Conservation (phyloP, 2,329 filamentous ascomycete genomes). For the Lecanoromycetidae sp. region DNA sequence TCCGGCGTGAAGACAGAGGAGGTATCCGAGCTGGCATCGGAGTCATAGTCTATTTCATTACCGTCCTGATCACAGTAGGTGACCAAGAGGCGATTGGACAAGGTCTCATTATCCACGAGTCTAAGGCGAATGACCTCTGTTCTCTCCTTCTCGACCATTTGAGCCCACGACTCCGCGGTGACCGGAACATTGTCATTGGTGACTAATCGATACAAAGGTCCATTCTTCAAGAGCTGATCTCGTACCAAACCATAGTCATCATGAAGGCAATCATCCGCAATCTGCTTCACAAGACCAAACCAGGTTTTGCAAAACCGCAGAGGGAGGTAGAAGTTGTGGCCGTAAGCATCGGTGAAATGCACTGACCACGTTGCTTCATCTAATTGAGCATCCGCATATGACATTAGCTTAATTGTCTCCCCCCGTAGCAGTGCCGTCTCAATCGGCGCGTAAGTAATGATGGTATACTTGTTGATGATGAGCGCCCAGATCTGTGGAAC, state of each 20-base stretch:
- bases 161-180: slow-evolving; percentile 4
- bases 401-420: neutral
- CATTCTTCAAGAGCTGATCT: slow-evolving; percentile 2
- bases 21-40: neutral
- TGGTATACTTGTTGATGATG: slow-evolving; percentile 7
- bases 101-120: slow-evolving; percentile 1
- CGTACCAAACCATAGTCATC: slow-evolving; percentile 3
- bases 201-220: slow-evolving; percentile 1
- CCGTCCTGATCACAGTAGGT: slow-evolving; percentile 5
- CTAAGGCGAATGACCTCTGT: slow-evolving; percentile 4
- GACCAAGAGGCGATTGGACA: neutral
- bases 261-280: slow-evolving; percentile 1
- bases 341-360: slow-evolving; percentile 1
- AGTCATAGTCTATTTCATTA: neutral
- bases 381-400: slow-evolving; percentile 1
- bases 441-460: slow-evolving; percentile 2
- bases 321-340: slow-evolving; percentile 1
- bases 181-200: neutral
- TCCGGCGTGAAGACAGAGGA: neutral
- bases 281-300: slow-evolving; percentile 7
- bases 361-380: slow-evolving; percentile 7
- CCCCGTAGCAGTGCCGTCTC: neutral
- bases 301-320: slow-evolving; percentile 6
- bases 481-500: slow-evolving; percentile 4
- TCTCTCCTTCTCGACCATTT: neutral